Evolutionary conservation across 495 filamentous ascomycete species (phyloP), one percentile per base, ranked within the genome.

Genomic region (Penicillium macrosclerotiorum): DNA sequence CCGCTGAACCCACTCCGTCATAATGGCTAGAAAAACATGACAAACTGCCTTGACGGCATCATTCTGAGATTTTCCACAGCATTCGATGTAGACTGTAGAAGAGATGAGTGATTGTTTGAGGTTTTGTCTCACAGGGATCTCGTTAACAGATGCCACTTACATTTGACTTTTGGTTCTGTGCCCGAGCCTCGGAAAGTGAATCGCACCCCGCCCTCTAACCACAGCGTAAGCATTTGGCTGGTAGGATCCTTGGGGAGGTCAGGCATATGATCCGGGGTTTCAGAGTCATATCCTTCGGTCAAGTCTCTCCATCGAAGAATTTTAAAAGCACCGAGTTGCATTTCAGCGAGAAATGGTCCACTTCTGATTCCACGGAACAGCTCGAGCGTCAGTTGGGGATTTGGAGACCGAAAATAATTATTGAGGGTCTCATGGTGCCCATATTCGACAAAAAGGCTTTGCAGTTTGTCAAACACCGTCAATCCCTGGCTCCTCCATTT

Each of bases 191-290:
- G 68, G 22, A 85, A 71, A 2, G 84, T 89, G 58, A 87, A 85
- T 31, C 78, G 74, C 2, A 85, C 74, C 18, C 75, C 75, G 1
- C 66, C 54, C 13, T 74, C 74, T 20, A 89, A 56, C 69, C 82
- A 82, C 44, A 80, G 72, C n/a, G 84, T 88, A 43, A 89, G 74
- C 85, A 89, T 89, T 54, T 88, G 80, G 31, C 76, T 79, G 13
- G 62, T 71, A 26, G 68, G 65, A 41, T 80, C 78, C n/a, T 76
- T 67, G 2, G 84, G 84, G 43, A 88, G 59, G 29, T 68, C 68
- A 1, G 85, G 84, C 26, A 64, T 66, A 25, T 77, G 63, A 52
- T 81, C 74, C 6, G 60, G 20, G 11, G 76, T 76, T 26, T 65
- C 67, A 4, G 81, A 84, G 60, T 88, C 85, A 56, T 76, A 84